Evolutionary conservation across 2,329 filamentous ascomycete genomes (phyloP).

Genomic region (Gliomastix tumulicola): DNA sequence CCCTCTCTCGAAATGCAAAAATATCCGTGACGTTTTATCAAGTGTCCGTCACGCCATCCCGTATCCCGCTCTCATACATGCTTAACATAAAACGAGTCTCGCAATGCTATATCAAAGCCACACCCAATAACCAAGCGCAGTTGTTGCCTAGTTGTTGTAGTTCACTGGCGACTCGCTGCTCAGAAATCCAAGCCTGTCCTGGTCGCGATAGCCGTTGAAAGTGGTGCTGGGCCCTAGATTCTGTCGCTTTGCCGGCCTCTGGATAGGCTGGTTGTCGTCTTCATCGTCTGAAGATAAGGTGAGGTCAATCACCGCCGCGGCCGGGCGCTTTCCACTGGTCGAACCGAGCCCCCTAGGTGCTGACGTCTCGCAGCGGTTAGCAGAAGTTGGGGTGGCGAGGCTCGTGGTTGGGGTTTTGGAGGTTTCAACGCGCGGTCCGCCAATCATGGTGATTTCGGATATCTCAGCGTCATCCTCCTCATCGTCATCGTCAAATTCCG

Average conservation of each 20-base stretch:
- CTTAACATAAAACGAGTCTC: too few relatives aligned
- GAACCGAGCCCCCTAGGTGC: conserved; percentile 24
- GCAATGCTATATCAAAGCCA: too few relatives aligned
- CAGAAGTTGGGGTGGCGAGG: conserved; percentile 26
- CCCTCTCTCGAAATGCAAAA: too few relatives aligned
- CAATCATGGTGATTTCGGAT: conserved; percentile 30
- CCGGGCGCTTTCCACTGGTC: conserved; percentile 38
- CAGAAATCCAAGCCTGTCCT: too few relatives aligned
- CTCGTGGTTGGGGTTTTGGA: conserved; percentile 26
- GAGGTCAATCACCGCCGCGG: conserved; percentile 50
- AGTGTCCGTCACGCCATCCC: too few relatives aligned
- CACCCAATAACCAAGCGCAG: too few relatives aligned
- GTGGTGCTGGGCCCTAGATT: too few relatives aligned
- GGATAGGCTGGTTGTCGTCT: conserved; percentile 38
- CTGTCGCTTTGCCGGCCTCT: conserved; percentile 41
- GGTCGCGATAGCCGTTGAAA: conserved; percentile 13
- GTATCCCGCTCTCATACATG: too few relatives aligned
- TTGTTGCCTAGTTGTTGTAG: too few relatives aligned
- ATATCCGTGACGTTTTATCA: too few relatives aligned
- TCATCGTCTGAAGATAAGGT: conserved; percentile 51
- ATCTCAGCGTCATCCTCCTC: conserved; percentile 44
- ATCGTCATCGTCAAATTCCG: conserved; percentile 34
- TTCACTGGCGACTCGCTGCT: too few relatives aligned
- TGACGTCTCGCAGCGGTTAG: too few relatives aligned
- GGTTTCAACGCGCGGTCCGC: conserved; percentile 25